Evolutionary conservation across 2,329 filamentous ascomycete genomes (phyloP).

Genomic region (Phialophora chinensis): DNA sequence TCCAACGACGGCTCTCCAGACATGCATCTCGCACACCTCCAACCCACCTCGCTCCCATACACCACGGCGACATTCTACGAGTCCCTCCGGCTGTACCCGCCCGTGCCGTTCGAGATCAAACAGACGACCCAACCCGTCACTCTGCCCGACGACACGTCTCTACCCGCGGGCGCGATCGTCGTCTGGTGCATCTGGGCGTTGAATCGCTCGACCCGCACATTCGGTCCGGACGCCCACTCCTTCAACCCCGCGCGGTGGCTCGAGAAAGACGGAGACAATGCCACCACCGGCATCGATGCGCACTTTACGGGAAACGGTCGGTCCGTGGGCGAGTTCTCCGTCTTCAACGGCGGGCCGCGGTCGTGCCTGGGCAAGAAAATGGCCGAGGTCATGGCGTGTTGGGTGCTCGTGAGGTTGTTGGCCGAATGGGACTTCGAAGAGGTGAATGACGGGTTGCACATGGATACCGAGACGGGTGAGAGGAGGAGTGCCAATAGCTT

Average conservation of each 20-base stretch:
- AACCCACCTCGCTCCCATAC: slow-evolving; percentile 57
- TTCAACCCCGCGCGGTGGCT: slow-evolving; percentile 65
- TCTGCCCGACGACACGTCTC: slow-evolving; percentile 51
- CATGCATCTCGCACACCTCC: slow-evolving; percentile 46
- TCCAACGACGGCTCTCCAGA: not conserved
- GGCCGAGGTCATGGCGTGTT: slow-evolving; percentile 66
- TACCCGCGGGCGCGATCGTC: slow-evolving; percentile 61
- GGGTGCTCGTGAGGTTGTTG: slow-evolving; percentile 60
- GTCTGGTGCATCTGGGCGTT: slow-evolving; percentile 71
- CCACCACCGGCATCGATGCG: slow-evolving; percentile 34
- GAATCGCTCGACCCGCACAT: slow-evolving; percentile 62
- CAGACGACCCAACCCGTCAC: slow-evolving; percentile 60
- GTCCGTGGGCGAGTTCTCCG: slow-evolving; percentile 65
- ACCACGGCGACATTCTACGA: slow-evolving; percentile 67
- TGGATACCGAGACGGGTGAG: slow-evolving; percentile 42
- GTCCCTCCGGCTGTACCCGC: slow-evolving; percentile 65
- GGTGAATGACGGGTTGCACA: slow-evolving; percentile 20
- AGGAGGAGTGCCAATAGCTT: slow-evolving; percentile 65
- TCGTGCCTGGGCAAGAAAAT: slow-evolving; percentile 68
- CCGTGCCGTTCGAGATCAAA: slow-evolving; percentile 70
- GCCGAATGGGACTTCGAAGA: slow-evolving; percentile 58
- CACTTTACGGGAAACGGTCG: not conserved
- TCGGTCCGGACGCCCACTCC: slow-evolving; percentile 61
- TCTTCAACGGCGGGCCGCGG: slow-evolving; percentile 69
- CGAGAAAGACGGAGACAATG: slow-evolving; percentile 29